Percentiles rank a stretch among this genome's conserved stretches.
Evolutionary conservation across 2,329 filamentous ascomycete genomes (phyloP).

Genomic region (Akanthomyces lecanii): DNA sequence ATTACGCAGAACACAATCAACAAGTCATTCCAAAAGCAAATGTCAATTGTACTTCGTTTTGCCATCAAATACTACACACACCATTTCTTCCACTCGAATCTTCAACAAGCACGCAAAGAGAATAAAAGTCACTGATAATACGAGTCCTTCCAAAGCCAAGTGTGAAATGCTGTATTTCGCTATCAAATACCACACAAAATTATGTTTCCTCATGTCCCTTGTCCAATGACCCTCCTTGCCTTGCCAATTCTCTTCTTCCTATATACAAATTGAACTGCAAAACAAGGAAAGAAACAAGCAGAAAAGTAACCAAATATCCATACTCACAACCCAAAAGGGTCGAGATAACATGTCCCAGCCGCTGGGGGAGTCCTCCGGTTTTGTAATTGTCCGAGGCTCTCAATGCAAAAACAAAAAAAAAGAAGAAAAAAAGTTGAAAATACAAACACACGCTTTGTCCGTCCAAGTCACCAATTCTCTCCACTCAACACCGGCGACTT

Average conservation of each 20-base stretch:
- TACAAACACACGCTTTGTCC: conserved; percentile 6
- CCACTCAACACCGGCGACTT: not conserved
- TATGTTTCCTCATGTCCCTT: conserved; percentile 5
- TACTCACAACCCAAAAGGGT: not conserved
- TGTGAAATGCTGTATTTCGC: conserved; percentile 16
- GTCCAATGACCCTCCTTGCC: not conserved
- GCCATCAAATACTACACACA: too few relatives aligned
- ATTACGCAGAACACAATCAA: too few relatives aligned
- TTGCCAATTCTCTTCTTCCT: not conserved
- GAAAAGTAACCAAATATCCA: not conserved
- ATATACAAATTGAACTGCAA: conserved; percentile 6
- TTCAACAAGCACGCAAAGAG: too few relatives aligned
- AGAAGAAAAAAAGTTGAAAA: conserved; percentile 7
- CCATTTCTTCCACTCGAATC: too few relatives aligned
- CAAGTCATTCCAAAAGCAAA: too few relatives aligned
- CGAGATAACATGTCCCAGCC: not conserved
- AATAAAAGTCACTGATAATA: too few relatives aligned
- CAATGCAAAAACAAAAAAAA: conserved; percentile 12
- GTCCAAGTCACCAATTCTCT: not conserved
- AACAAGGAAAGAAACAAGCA: not conserved
- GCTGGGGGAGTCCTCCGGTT: conserved; percentile 16
- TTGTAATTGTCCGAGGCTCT: conserved; percentile 2
- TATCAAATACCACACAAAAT: conserved; percentile 11
- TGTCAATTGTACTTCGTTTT: too few relatives aligned
- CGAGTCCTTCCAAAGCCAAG: too few relatives aligned